Evolutionary conservation across 495 filamentous ascomycete species (phyloP), one percentile per base, ranked within the genome.

Genomic region (Penicillium canariense): DNA sequence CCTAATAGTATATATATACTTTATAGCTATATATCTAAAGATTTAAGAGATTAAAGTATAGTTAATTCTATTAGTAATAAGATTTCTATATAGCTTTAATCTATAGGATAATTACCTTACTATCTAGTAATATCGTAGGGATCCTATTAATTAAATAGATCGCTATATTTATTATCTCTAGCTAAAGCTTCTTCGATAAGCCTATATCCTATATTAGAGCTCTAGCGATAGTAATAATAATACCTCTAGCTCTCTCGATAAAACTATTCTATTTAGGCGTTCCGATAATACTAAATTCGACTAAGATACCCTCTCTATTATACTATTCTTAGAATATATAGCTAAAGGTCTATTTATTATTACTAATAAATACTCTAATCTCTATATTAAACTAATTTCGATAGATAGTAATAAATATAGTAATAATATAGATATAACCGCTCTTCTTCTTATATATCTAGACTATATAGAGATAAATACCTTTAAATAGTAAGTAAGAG

Each of bases 171-270:
- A 45, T 18, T 1, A 38, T 45, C n/a, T 50, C 35, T 2, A 46
- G 56, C 52, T 52, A 59, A 5, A 59, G 51, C 5, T 43, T 14
- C 9, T 52, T 36, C 6, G 58, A 48, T 9, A 60, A 20, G 17
- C 57, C 34, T 4, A 30, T 38, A 11, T 54, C 50, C 2, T 22
- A 8, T 0, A 54, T 12, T 1, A 59, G 15, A 1, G n/a, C 11
- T 9, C 56, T 14, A 0, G 40, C 39, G 14, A 31, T 23, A 10
- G 14, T 2, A 17, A 51, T 51, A 7, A 59, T 49, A 4, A 58
- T 42, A 46, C 50, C 56, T 28, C 43, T 45, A 20, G 49, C 28
- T 49, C 55, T 31, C 49, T 58, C 44, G 5, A 36, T 22, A 12
- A 22, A 35, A 1, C 55, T 23, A 31, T 58, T 58, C 38, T 48